phyloP scores from a whole-genome alignment of 1,139 yeast species.

The Blastobotrys indianensis region DNA sequence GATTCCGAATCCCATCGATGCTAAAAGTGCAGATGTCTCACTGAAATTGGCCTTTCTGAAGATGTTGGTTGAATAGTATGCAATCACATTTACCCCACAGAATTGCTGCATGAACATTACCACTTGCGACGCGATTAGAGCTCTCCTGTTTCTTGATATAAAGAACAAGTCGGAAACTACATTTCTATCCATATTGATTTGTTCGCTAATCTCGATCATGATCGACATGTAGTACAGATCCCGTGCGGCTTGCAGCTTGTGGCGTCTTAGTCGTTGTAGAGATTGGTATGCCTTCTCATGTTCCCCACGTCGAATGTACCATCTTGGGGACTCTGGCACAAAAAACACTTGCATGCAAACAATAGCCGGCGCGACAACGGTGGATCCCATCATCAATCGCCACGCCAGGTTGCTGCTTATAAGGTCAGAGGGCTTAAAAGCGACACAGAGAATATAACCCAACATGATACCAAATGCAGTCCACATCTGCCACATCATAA shows the following conservation, averaged over 20 bases:
- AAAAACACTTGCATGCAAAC: slow-evolving; percentile 64
- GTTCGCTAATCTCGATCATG: slow-evolving; percentile 59
- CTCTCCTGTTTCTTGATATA: slow-evolving; percentile 76
- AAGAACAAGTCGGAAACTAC: slow-evolving; percentile 58
- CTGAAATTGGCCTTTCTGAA: slow-evolving; percentile 63
- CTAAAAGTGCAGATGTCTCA: slow-evolving; percentile 57
- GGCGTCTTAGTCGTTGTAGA: slow-evolving; percentile 45
- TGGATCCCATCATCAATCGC: slow-evolving; percentile 79
- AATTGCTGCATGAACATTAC: slow-evolving; percentile 90
- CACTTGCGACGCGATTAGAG: slow-evolving; percentile 72
- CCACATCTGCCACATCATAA: slow-evolving; percentile 87
- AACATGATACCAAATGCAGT: slow-evolving; percentile 84
- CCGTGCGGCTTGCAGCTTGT: slow-evolving; percentile 61
- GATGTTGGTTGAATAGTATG: slow-evolving; percentile 57
- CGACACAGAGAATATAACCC: slow-evolving; percentile 67
- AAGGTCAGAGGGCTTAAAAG: slow-evolving; percentile 47
- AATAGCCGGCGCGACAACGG: slow-evolving; percentile 64
- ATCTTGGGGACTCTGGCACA: slow-evolving; percentile 76
- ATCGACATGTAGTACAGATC: slow-evolving; percentile 69
- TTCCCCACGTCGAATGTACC: slow-evolving; percentile 65
- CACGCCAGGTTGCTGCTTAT: slow-evolving; percentile 53
- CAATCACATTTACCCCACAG: slow-evolving; percentile 86
- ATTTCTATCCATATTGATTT: slow-evolving; percentile 38
- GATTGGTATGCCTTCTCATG: slow-evolving; percentile 56
- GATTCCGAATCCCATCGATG: slow-evolving; percentile 85